A percentile compares a stretch with the other conserved stretches of the same genome.
Conservation (phyloP, 1,284 basidiomycete species). For the Athelia psychrophila region DNA sequence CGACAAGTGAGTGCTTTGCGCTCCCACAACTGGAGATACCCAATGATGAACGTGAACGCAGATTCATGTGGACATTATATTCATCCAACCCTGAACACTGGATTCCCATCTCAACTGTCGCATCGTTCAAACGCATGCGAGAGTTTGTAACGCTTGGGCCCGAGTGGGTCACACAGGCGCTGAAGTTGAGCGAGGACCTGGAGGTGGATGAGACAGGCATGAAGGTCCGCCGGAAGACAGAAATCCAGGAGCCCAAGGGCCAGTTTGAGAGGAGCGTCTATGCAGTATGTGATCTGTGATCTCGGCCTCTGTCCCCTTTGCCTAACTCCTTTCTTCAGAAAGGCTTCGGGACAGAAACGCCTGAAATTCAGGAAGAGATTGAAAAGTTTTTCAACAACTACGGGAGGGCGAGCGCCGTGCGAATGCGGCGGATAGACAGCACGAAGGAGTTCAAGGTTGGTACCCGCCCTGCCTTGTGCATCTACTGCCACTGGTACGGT, state of each 20-base stretch:
- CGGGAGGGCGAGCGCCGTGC: conserved; percentile 81
- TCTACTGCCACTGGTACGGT: background rate
- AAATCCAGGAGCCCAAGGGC: conserved; percentile 70
- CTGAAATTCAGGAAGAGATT: conserved; percentile 71
- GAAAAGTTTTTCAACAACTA: conserved; percentile 85
- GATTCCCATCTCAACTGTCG: conserved; percentile 86
- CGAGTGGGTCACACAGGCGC: conserved; percentile 64
- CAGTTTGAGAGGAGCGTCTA: conserved; percentile 82
- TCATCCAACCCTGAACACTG: conserved; percentile 81
- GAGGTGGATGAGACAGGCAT: conserved; percentile 75
- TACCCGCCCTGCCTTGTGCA: too few relatives aligned
- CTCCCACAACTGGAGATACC: background rate
- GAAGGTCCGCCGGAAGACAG: conserved; percentile 72
- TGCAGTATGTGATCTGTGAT: conserved; percentile 56
- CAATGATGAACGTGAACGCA: conserved; percentile 32
- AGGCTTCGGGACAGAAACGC: conserved; percentile 81
- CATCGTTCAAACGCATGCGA: conserved; percentile 96
- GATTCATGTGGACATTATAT: conserved; percentile 94
- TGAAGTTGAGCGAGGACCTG: conserved; percentile 65
- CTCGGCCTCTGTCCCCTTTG: background rate
- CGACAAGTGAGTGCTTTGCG: conserved; percentile 65
- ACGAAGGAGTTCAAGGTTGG: conserved; percentile 82
- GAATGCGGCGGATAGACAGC: conserved; percentile 77
- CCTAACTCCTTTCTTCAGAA: conserved; percentile 50
- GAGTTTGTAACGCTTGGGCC: conserved; percentile 62